phyloP scores from a whole-genome alignment of 495 filamentous ascomycete genomes.

The Thermochaetoides thermophila region DNA sequence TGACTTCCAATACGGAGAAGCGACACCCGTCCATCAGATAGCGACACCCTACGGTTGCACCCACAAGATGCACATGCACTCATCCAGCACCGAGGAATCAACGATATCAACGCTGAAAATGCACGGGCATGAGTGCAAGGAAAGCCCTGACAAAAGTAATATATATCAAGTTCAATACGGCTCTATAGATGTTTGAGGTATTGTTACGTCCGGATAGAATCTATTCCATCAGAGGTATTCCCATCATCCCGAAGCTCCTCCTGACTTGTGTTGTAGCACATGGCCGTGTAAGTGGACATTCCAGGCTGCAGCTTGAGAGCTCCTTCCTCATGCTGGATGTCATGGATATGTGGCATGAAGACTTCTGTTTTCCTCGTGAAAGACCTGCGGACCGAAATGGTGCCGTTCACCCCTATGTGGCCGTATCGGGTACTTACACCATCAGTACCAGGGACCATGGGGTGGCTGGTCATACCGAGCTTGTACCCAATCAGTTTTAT shows the following conservation, averaged over 20 bases:
- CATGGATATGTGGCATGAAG: background rate
- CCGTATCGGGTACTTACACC: background rate
- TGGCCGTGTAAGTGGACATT: conserved; percentile 2
- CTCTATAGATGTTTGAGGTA: too few relatives aligned
- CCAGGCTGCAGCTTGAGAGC: conserved; percentile 4
- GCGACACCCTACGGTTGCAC: too few relatives aligned
- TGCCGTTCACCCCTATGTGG: background rate
- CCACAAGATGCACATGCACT: too few relatives aligned
- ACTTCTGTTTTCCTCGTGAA: conserved; percentile 3
- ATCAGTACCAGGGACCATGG: background rate
- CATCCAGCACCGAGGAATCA: too few relatives aligned
- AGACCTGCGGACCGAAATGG: conserved; percentile 5
- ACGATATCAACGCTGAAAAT: too few relatives aligned
- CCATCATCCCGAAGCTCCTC: conserved; percentile 3
- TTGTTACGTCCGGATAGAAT: too few relatives aligned
- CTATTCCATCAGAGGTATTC: too few relatives aligned
- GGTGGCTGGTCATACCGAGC: conserved; percentile 2
- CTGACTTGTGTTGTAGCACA: conserved; percentile 8
- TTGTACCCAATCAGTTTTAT: conserved; percentile 5
- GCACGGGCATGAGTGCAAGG: too few relatives aligned
- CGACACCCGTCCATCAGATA: too few relatives aligned
- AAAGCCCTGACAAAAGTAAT: too few relatives aligned
- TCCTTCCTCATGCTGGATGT: background rate
- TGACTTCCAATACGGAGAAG: conserved; percentile 56
- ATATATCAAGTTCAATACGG: too few relatives aligned